These are phyloP conservation scores for Kurtzmaniella quercitrusa DNA, from an alignment of 1,139 yeast species.

Conservation along the genomic window DNA sequence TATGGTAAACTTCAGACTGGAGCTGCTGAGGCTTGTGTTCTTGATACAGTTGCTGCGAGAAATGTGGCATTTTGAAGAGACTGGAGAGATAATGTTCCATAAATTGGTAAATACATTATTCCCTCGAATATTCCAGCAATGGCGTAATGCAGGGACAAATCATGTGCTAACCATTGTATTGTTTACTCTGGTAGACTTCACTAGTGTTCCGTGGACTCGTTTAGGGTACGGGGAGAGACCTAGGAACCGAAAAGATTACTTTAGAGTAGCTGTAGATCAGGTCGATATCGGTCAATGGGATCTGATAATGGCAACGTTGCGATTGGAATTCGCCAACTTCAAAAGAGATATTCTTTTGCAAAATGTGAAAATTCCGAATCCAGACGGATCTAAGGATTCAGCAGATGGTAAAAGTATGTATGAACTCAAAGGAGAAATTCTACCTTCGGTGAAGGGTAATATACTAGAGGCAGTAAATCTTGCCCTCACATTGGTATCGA, in stretches of 20 bases:
- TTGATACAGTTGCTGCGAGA: constrained; percentile 87
- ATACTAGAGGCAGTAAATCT: constrained; percentile 81
- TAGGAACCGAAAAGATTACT: constrained; percentile 68
- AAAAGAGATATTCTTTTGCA: constrained; percentile 64
- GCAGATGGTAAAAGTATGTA: constrained; percentile 13
- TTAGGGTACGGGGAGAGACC: constrained; percentile 72
- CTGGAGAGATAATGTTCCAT: constrained; percentile 91
- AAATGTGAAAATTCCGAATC: constrained; percentile 10
- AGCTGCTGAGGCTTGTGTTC: constrained; percentile 79
- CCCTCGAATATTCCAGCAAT: constrained; percentile 82
- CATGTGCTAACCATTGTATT: constrained; percentile 89
- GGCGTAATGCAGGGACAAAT: constrained; percentile 84
- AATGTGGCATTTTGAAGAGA: constrained; percentile 98
- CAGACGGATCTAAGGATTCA: constrained; percentile 7
- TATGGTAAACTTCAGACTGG: constrained; percentile 80
- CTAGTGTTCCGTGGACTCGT: constrained; percentile 51
- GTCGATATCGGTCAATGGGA: constrained; percentile 86
- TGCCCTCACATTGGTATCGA: constrained; percentile 74
- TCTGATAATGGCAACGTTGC: constrained; percentile 80
- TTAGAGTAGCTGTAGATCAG: constrained; percentile 92
- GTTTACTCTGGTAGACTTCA: constrained; percentile 75
- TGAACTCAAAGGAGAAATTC: constrained; percentile 51
- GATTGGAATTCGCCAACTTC: constrained; percentile 82
- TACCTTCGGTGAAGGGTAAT: constrained; percentile 89
- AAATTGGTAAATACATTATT: constrained; percentile 85